Percentiles rank a stretch among this genome's conserved stretches.
These are phyloP conservation scores for Nitzschia sp. DNA, from an alignment of 108 stramenopile species.

Conservation along the genomic window DNA sequence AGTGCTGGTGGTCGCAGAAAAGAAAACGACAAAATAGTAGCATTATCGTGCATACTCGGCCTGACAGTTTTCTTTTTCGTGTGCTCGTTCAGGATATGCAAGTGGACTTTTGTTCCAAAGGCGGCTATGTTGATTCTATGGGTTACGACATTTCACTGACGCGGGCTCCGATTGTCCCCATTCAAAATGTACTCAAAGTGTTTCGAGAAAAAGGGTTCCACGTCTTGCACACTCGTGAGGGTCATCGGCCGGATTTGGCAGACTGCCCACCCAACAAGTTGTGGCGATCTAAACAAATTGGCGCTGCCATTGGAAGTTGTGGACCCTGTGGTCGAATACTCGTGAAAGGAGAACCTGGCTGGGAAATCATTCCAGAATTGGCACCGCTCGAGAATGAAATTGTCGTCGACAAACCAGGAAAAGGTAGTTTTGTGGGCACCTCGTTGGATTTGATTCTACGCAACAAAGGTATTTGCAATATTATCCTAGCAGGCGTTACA, in stretches of 20 bases:
- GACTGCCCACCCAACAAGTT: constrained; percentile 62
- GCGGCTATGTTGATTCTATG: constrained; percentile 67
- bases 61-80: neutral
- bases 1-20: no score
- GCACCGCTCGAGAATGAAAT: constrained; percentile 34
- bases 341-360: constrained; percentile 57
- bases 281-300: constrained; percentile 57
- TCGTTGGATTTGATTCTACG: constrained; percentile 49
- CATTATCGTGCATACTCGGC: no score
- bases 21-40: no score
- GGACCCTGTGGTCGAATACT: constrained; percentile 64
- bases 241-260: constrained; percentile 49
- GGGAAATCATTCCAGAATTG: constrained; percentile 66
- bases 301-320: constrained; percentile 47
- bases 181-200: constrained; percentile 34
- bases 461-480: constrained; percentile 38
- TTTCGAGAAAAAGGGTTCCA: constrained; percentile 40
- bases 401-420: constrained; percentile 61
- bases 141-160: constrained; percentile 57
- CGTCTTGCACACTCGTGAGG: constrained; percentile 61
- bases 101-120: constrained; percentile 50
- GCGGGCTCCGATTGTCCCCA: constrained; percentile 55
- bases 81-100: constrained; percentile 33
- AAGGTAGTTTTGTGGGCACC: constrained; percentile 54
- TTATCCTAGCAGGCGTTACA: constrained; percentile 57